These are phyloP conservation scores for Lepraria neglecta DNA, from an alignment of 495 filamentous ascomycete genomes.

Conservation along the genomic window DNA sequence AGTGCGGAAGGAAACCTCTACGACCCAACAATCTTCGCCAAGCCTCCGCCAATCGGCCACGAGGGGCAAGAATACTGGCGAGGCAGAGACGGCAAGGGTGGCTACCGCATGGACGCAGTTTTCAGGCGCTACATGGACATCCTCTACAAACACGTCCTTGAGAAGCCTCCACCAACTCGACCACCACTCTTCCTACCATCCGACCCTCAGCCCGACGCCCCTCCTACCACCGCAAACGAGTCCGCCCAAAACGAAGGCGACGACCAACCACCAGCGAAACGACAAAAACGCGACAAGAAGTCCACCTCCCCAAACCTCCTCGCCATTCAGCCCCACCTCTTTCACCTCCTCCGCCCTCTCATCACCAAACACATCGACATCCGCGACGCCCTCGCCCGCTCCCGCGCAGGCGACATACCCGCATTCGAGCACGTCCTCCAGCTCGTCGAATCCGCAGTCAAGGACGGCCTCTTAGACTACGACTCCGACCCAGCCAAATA, in stretches of 20 bases:
- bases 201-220: slow-evolving; percentile 36
- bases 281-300: slow-evolving; percentile 45
- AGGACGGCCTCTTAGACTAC: slow-evolving; percentile 67
- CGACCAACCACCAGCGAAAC: slow-evolving; percentile 52
- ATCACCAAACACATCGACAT: slow-evolving; percentile 71
- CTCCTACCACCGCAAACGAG: background rate
- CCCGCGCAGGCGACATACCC: slow-evolving; percentile 56
- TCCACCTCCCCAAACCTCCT: slow-evolving; percentile 61
- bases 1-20: slow-evolving; percentile 89
- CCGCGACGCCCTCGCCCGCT: slow-evolving; percentile 68
- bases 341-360: slow-evolving; percentile 80
- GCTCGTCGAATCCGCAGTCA: slow-evolving; percentile 63
- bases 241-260: slow-evolving; percentile 24
- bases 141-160: slow-evolving; percentile 67
- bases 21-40: slow-evolving; percentile 80
- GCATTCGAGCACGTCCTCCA: slow-evolving; percentile 65
- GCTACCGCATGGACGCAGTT: slow-evolving; percentile 83
- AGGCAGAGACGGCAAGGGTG: slow-evolving; percentile 70
- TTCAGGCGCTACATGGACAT: slow-evolving; percentile 86
- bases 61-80: slow-evolving; percentile 79
- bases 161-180: slow-evolving; percentile 53
- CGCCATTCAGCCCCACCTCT: slow-evolving; percentile 87
- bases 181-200: slow-evolving; percentile 69
- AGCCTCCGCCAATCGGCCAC: slow-evolving; percentile 53
- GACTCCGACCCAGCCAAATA: slow-evolving; percentile 53